Percentiles rank a stretch among this genome's conserved stretches.
These are phyloP conservation scores for Colletotrichum spaethianum DNA, from an alignment of 2,329 filamentous ascomycete species.

Conservation along the genomic window DNA sequence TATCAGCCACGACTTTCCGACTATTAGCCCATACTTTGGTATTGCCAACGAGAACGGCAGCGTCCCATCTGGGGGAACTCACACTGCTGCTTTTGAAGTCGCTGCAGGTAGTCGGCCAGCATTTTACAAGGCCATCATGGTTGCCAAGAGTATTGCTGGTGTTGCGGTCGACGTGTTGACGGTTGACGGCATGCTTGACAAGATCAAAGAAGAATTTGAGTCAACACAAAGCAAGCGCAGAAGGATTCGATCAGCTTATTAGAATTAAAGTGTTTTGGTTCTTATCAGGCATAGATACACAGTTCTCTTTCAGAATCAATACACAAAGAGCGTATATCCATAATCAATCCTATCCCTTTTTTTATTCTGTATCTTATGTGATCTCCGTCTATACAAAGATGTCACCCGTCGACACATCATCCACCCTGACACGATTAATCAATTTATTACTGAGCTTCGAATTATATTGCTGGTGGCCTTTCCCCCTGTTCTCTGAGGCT, in stretches of 20 bases:
- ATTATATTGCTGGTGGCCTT: too few species aligned
- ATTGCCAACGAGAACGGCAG: constrained; percentile 46
- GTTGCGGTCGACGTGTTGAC: constrained; percentile 63
- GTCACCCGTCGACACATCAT: too few species aligned
- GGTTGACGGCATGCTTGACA: constrained; percentile 56
- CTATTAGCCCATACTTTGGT: constrained; percentile 47
- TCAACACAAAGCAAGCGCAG: constrained; percentile 46
- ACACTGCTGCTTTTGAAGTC: constrained; percentile 66
- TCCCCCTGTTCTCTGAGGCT: too few species aligned
- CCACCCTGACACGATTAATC: too few species aligned
- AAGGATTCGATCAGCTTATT: constrained; percentile 11
- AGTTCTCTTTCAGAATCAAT: too few species aligned
- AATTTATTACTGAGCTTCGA: too few species aligned
- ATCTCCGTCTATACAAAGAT: too few species aligned
- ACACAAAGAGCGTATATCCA: too few species aligned
- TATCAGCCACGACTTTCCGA: constrained; percentile 48
- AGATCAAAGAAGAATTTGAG: constrained; percentile 56
- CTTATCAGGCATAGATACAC: too few species aligned
- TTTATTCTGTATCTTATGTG: too few species aligned
- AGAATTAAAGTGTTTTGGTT: too few species aligned
- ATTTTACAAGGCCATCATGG: constrained; percentile 61
- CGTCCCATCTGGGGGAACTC: constrained; percentile 56
- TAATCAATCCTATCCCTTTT: too few species aligned
- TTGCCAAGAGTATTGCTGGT: constrained; percentile 63
- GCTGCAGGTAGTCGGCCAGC: constrained; percentile 64